phyloP scores from a whole-genome alignment of 2,329 filamentous ascomycete genomes.

The Aspergillus ochraceus region DNA sequence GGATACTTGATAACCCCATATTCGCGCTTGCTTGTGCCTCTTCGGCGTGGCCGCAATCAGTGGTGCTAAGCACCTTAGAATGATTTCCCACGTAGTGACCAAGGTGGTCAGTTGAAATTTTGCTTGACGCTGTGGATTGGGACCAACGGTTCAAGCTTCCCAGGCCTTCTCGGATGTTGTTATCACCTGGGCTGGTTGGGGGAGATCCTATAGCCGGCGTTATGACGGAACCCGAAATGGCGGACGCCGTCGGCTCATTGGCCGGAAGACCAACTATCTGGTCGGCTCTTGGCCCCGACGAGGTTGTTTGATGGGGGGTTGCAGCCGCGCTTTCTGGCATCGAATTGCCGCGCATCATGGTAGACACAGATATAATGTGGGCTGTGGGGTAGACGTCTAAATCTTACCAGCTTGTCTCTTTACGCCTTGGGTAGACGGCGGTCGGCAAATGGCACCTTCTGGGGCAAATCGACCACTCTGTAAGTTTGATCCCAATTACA shows the following conservation, averaged over 20 bases:
- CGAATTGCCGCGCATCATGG: background rate
- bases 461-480: background rate
- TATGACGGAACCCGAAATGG: constrained; percentile 4
- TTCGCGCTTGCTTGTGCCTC: constrained; percentile 14
- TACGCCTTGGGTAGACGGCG: background rate
- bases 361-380: background rate
- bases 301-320: background rate
- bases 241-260: constrained; percentile 5
- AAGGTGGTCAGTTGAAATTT: constrained; percentile 25
- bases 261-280: background rate
- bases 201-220: constrained; percentile 6
- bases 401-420: background rate
- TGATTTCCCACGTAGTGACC: constrained; percentile 19
- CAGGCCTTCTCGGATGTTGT: constrained; percentile 45
- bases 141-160: constrained; percentile 59
- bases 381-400: background rate
- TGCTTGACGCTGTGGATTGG: constrained; percentile 56
- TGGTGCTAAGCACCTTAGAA: constrained; percentile 25
- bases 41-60: constrained; percentile 19
- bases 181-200: constrained; percentile 16
- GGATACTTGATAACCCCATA: constrained; percentile 2
- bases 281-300: background rate
- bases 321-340: background rate
- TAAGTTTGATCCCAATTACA: too few species aligned
- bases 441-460: background rate